Percentiles rank a stretch among this genome's conserved stretches.
Conservation (phyloP, 257 asterid species). For the Solanum dulcamara region DNA sequence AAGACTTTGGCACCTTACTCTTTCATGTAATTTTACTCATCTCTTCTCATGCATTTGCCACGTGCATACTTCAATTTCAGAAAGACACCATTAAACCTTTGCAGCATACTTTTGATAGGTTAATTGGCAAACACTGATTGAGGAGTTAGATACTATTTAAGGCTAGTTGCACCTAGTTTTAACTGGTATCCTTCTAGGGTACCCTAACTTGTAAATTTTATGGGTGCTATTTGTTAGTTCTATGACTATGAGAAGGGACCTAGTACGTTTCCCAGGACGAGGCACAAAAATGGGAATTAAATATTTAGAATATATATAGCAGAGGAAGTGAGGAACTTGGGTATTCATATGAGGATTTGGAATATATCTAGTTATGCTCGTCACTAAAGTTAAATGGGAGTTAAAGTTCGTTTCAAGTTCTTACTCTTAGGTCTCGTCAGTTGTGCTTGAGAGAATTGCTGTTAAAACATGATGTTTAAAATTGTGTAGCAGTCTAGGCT, state of each 20-base stretch:
- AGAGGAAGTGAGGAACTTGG: not conserved
- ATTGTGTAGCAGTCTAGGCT: not conserved
- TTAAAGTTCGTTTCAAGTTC: not conserved
- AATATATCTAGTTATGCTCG: not conserved
- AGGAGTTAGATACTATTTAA: not conserved
- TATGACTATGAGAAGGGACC: not conserved
- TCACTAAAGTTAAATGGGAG: not conserved
- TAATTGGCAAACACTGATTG: not conserved
- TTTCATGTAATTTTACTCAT: not conserved
- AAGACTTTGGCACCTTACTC: not conserved
- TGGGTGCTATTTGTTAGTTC: not conserved
- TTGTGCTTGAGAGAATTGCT: not conserved
- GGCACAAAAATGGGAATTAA: not conserved
- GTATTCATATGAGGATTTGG: not conserved
- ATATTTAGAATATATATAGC: not conserved
- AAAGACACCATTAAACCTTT: not conserved
- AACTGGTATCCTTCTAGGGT: not conserved
- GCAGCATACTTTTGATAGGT: not conserved
- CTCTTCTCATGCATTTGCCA: not conserved
- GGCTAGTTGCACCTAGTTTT: not conserved
- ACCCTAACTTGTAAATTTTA: not conserved
- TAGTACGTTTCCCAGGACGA: not conserved
- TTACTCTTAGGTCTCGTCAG: not conserved
- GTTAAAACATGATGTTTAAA: not conserved
- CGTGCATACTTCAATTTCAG: not conserved